Base-by-base conservation (phyloP, 1,139 yeast genomes). In the Kodamaea fungicola region DNA sequence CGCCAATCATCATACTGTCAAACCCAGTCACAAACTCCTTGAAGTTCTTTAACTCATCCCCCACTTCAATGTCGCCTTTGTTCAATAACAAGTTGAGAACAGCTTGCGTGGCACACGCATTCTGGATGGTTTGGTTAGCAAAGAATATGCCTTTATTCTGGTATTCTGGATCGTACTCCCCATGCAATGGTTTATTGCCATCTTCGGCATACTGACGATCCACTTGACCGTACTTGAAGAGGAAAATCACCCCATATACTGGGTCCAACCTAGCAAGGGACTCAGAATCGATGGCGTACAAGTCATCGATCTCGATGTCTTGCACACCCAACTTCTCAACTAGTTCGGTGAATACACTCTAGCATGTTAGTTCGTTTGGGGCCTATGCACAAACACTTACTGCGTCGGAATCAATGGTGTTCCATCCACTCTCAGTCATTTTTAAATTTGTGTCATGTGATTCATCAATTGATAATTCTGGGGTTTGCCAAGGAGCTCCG, bases 51-150 rank as follows among this genome's bases (percentile, higher is more conserved):
- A 82, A 58, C 32, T 74, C 78, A 0, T 61, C 57, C 1, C 89
- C 88, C 6, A 81, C 42, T 2, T 68, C 65, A 12, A 78, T 44
- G 12, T 63, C 65, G 2, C 59, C 55, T 28, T 55, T 54, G 40
- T 71, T 68, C 42, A 82, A 52, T 37, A 82, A 58, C 8, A 80
- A 59, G 41, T 81, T 78, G 40, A 82, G 60, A n/a, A 82, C 81
- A 0, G 89, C 89, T 50, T 78, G 86, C 1, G 89, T 82, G n/a
- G 84, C 89, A 57, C 89, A 82, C 1, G 89, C 87, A 51, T 82
- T 80, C 47, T 78, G 81, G 36, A 81, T 78, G 27, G 77, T 75
- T 54, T 82, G 89, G 39, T 71, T 72, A 6, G 87, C 87, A 53
- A 82, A 82, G 54, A 79, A 81, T 8, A 78, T 54, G 6, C 59